Percentiles rank a stretch among this genome's conserved stretches.
phyloP scores from a whole-genome alignment of 164 flowering plant genomes.

The Vitis riparia region DNA sequence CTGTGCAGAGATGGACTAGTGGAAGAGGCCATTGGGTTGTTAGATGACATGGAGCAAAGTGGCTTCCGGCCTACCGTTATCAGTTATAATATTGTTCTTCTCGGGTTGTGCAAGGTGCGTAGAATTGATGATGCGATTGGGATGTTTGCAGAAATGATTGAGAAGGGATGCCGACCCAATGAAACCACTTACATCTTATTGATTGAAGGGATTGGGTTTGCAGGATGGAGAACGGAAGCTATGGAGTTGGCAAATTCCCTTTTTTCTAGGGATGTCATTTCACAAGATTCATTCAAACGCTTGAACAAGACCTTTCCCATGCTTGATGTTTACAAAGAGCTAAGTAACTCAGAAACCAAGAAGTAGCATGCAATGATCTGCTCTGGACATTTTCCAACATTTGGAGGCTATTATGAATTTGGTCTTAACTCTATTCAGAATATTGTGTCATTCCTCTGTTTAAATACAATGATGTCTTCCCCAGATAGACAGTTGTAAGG shows the following conservation, averaged over 20 bases:
- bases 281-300: conserved; percentile 44
- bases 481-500: neutral
- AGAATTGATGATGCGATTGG: conserved; percentile 57
- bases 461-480: too few relatives aligned
- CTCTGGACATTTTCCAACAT: neutral
- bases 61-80: conserved; percentile 48
- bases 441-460: too few relatives aligned
- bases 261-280: conserved; percentile 32
- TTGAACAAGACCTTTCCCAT: conserved; percentile 56
- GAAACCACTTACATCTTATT: conserved; percentile 57
- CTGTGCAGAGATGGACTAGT: conserved; percentile 84
- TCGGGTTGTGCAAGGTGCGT: conserved; percentile 69
- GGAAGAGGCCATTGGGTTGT: conserved; percentile 59
- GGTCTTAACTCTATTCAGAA: neutral
- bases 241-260: conserved; percentile 59
- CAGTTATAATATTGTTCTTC: conserved; percentile 59
- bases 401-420: neutral
- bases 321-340: conserved; percentile 41
- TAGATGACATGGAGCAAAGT: conserved; percentile 52
- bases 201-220: conserved; percentile 63
- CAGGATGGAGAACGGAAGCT: conserved; percentile 71
- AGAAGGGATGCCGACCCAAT: conserved; percentile 60
- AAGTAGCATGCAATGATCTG: conserved; percentile 8
- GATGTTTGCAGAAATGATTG: conserved; percentile 58
- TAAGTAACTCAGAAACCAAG: conserved; percentile 23